These are phyloP conservation scores for Spathaspora gorwiae DNA, from an alignment of 805 yeast species.

Conservation along the genomic window DNA sequence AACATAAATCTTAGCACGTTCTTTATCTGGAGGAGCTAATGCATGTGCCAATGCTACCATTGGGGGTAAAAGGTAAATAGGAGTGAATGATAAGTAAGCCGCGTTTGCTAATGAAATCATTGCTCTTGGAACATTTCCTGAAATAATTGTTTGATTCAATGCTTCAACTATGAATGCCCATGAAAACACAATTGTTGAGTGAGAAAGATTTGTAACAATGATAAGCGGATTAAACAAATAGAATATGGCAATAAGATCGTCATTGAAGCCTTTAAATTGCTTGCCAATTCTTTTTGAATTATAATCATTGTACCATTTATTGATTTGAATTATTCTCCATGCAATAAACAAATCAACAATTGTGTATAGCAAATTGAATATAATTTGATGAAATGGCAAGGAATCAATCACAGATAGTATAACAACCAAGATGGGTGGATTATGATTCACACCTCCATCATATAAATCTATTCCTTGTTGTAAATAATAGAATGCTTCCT, in stretches of 20 bases:
- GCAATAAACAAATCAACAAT: conserved; percentile 57
- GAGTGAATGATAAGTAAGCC: conserved; percentile 58
- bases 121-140: conserved; percentile 37
- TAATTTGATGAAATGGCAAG: conserved; percentile 16
- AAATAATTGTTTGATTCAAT: conserved; percentile 42
- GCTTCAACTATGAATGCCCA: conserved; percentile 51
- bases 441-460: conserved; percentile 83
- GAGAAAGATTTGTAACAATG: conserved; percentile 62
- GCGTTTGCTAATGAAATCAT: conserved; percentile 57
- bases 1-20: conserved; percentile 8
- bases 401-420: conserved; percentile 38
- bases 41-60: conserved; percentile 36
- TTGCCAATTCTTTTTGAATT: conserved; percentile 14
- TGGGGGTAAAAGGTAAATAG: conserved; percentile 59
- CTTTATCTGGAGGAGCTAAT: conserved; percentile 4
- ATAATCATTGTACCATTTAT: conserved; percentile 34
- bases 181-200: conserved; percentile 60
- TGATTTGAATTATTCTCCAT: conserved; percentile 46
- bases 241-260: conserved; percentile 52
- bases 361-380: conserved; percentile 47
- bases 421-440: conserved; percentile 68
- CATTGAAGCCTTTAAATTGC: conserved; percentile 20
- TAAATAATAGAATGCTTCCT: conserved; percentile 49
- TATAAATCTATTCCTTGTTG: conserved; percentile 59
- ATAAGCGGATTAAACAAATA: conserved; percentile 80